Evolutionary conservation across 352 stramenopile species (phyloP).

Genomic region (Elongisporangium undulatum): DNA sequence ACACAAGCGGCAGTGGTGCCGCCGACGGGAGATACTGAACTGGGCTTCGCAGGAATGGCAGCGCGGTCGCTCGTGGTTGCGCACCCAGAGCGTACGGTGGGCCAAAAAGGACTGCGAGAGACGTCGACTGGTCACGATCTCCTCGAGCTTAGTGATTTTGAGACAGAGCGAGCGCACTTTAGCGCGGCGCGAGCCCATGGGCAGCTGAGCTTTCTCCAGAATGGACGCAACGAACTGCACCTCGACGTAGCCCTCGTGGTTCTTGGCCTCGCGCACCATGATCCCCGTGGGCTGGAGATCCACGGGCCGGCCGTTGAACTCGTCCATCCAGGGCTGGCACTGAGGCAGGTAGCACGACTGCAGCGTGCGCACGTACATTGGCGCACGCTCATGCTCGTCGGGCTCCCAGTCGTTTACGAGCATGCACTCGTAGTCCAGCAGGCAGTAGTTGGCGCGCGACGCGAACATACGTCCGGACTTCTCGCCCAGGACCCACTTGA

Average conservation of each 20-base stretch:
- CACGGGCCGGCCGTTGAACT: conserved; percentile 39
- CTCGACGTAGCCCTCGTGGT: conserved; percentile 49
- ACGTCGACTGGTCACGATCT: conserved; percentile 62
- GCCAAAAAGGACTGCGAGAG: conserved; percentile 64
- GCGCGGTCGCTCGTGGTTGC: conserved; percentile 47
- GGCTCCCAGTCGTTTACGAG: conserved; percentile 71
- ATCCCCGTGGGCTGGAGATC: conserved; percentile 66
- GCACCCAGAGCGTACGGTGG: conserved; percentile 65
- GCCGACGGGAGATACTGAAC: conserved; percentile 65
- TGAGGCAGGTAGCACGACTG: conserved; percentile 64
- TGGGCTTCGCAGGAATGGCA: conserved; percentile 63
- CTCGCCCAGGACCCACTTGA: conserved; percentile 70
- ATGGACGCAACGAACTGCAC: conserved; percentile 74
- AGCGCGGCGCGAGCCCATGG: conserved; percentile 40
- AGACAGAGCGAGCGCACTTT: conserved; percentile 53
- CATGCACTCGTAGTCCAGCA: conserved; percentile 74
- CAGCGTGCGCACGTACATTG: conserved; percentile 69
- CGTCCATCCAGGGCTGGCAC: conserved; percentile 56
- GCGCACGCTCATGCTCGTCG: conserved; percentile 27
- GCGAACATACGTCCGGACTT: conserved; percentile 63
- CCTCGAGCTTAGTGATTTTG: conserved; percentile 59
- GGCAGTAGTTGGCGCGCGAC: conserved; percentile 55
- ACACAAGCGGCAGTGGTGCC: conserved; percentile 75
- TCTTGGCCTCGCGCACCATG: conserved; percentile 63
- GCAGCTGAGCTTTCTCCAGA: conserved; percentile 65